Evolutionary conservation across 768 basidiomycete species (phyloP).

Genomic region (Amanita thiersii): DNA sequence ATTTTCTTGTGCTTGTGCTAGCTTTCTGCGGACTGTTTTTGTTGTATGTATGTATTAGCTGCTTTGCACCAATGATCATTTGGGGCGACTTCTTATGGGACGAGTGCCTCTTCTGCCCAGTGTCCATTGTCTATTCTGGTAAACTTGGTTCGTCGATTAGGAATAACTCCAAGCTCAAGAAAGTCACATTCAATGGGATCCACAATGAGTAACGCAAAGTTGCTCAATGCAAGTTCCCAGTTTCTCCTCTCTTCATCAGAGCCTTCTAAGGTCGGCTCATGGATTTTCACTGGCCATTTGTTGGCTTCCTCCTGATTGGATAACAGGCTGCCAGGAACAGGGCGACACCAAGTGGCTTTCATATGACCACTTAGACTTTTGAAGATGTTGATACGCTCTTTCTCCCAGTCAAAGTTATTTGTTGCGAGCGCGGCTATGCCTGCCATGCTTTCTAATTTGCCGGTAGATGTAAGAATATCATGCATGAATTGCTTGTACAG

Average conservation of each 20-base stretch:
- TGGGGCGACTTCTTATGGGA: conserved; percentile 36
- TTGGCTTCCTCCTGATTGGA: conserved; percentile 46
- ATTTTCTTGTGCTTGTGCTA: not conserved
- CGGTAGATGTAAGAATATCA: conserved; percentile 11
- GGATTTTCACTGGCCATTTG: conserved; percentile 51
- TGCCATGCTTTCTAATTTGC: conserved; percentile 11
- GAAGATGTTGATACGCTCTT: conserved; percentile 52
- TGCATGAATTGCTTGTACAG: conserved; percentile 26
- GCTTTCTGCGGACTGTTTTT: not conserved
- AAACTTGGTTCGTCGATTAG: conserved; percentile 53
- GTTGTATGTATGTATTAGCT: conserved; percentile 12
- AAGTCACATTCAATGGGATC: conserved; percentile 68
- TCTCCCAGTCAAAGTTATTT: conserved; percentile 60
- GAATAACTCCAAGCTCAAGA: conserved; percentile 48
- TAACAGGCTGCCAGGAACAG: conserved; percentile 52
- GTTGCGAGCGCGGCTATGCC: conserved; percentile 24
- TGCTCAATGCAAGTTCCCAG: conserved; percentile 46
- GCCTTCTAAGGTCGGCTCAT: conserved; percentile 34
- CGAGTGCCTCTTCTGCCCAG: conserved; percentile 58
- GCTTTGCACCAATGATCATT: not conserved
- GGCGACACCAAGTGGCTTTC: conserved; percentile 68
- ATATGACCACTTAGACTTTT: conserved; percentile 48
- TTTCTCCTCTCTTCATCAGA: conserved; percentile 34
- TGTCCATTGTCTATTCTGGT: conserved; percentile 29
- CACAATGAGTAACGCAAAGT: conserved; percentile 66